Conservation (phyloP, 768 basidiomycete genomes). For the Termitomyces sp. region DNA sequence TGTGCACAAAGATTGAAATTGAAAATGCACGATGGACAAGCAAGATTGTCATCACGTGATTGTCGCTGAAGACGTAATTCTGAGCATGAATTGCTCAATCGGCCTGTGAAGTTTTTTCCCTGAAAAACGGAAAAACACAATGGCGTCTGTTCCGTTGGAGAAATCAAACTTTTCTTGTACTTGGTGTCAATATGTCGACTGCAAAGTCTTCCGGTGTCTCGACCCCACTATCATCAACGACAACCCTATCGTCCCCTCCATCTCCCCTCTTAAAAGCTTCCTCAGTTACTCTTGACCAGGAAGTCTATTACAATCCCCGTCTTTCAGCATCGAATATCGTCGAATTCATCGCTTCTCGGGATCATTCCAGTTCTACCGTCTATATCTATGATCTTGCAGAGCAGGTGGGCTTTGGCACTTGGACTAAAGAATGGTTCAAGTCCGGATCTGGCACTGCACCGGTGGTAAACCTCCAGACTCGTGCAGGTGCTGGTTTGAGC, state of each 20-base stretch:
- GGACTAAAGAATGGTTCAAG: slow-evolving; percentile 62
- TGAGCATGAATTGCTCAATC: slow-evolving; percentile 34
- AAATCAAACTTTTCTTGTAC: background rate
- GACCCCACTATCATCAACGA: slow-evolving; percentile 33
- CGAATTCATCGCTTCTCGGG: slow-evolving; percentile 61
- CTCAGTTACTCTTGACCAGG: slow-evolving; percentile 17
- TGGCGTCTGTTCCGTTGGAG: slow-evolving; percentile 1
- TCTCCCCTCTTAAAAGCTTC: slow-evolving; percentile 24
- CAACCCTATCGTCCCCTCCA: slow-evolving; percentile 33
- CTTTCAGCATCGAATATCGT: slow-evolving; percentile 56
- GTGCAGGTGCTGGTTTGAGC: slow-evolving; percentile 78
- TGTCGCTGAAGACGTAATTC: slow-evolving; percentile 34
- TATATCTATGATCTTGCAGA: slow-evolving; percentile 83
- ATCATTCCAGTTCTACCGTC: slow-evolving; percentile 53
- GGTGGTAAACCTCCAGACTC: slow-evolving; percentile 70
- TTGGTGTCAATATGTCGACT: slow-evolving; percentile 9
- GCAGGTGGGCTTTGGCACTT: slow-evolving; percentile 73
- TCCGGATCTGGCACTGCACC: slow-evolving; percentile 36
- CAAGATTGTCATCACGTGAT: slow-evolving; percentile 7
- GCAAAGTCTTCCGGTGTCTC: slow-evolving; percentile 27
- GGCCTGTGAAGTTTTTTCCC: slow-evolving; percentile 8
- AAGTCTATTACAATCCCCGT: slow-evolving; percentile 35
- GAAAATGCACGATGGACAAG: background rate
- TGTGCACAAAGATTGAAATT: no score
- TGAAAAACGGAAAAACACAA: slow-evolving; percentile 11